These are phyloP conservation scores for Neopestalotiopsis rosae DNA, from an alignment of 2,329 filamentous ascomycete species.

Conservation along the genomic window DNA sequence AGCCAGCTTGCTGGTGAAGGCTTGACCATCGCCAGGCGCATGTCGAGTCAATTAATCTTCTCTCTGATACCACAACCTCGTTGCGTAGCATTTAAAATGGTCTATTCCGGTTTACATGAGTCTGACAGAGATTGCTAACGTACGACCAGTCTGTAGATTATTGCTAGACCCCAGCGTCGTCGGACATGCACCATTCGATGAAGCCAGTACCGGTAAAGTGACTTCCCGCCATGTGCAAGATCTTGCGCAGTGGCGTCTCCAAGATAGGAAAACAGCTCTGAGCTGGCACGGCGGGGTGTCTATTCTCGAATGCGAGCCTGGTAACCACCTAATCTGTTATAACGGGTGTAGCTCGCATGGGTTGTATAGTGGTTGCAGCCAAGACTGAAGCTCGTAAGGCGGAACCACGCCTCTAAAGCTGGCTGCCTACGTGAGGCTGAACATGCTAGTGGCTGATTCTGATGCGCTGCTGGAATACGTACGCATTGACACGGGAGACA, in stretches of 20 bases:
- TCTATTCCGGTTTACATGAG: not conserved
- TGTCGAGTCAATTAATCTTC: conserved; percentile 60
- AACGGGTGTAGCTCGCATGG: not conserved
- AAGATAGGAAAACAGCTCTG: not conserved
- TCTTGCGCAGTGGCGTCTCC: not conserved
- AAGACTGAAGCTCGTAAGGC: conserved; percentile 6
- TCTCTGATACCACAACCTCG: conserved; percentile 50
- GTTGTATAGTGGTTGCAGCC: conserved; percentile 9
- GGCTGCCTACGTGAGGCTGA: not conserved
- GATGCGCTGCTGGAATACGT: not conserved
- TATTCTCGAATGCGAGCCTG: not conserved
- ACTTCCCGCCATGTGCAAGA: not conserved
- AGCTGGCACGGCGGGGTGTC: not conserved
- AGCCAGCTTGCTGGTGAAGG: conserved; percentile 36
- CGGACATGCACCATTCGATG: not conserved
- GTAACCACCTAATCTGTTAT: not conserved
- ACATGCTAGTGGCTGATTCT: not conserved
- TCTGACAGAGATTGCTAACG: not conserved
- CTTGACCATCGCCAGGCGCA: conserved; percentile 32
- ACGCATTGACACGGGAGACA: too few species aligned
- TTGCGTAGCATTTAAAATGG: not conserved
- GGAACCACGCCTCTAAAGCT: not conserved
- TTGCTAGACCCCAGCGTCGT: not conserved
- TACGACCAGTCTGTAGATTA: not conserved
- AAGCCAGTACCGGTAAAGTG: not conserved